These are phyloP conservation scores for Lachancea nothofagi DNA, from an alignment of 805 yeast species.

Conservation along the genomic window DNA sequence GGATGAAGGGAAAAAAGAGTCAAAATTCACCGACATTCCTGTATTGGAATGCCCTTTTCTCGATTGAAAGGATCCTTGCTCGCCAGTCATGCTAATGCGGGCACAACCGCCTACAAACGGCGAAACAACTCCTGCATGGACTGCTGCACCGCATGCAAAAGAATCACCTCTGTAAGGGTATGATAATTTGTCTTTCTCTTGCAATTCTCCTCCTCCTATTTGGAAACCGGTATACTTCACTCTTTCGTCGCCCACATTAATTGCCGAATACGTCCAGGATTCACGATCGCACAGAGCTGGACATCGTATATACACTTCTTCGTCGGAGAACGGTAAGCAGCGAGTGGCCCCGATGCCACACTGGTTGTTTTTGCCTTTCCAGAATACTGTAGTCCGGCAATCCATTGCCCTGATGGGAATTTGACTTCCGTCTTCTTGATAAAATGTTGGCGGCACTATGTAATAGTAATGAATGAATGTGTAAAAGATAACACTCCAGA, in stretches of 20 bases:
- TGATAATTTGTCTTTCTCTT: constrained; percentile 34
- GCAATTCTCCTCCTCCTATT: constrained; percentile 65
- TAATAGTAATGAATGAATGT: constrained; percentile 42
- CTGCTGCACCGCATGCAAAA: constrained; percentile 82
- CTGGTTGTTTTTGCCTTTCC: constrained; percentile 70
- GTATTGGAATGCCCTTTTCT: constrained; percentile 48
- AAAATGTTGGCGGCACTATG: constrained; percentile 37
- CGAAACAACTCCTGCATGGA: constrained; percentile 76
- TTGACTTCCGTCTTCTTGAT: constrained; percentile 17
- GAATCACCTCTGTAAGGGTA: constrained; percentile 83
- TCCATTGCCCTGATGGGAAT: constrained; percentile 37
- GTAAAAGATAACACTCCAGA: constrained; percentile 43
- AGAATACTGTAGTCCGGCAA: constrained; percentile 34
- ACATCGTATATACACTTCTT: constrained; percentile 59
- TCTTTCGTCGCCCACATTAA: constrained; percentile 65
- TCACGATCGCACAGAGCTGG: constrained; percentile 83
- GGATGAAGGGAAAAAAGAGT: constrained; percentile 70
- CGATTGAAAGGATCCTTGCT: constrained; percentile 44
- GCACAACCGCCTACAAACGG: constrained; percentile 78
- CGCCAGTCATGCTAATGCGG: constrained; percentile 50
- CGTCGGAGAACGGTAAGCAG: constrained; percentile 45
- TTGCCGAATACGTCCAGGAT: constrained; percentile 67
- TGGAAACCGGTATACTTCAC: constrained; percentile 66
- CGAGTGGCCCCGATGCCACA: constrained; percentile 70
- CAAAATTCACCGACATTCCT: constrained; percentile 47